Evolutionary conservation across 352 stramenopile species (phyloP).

Genomic region (Phytopythium boreale): DNA sequence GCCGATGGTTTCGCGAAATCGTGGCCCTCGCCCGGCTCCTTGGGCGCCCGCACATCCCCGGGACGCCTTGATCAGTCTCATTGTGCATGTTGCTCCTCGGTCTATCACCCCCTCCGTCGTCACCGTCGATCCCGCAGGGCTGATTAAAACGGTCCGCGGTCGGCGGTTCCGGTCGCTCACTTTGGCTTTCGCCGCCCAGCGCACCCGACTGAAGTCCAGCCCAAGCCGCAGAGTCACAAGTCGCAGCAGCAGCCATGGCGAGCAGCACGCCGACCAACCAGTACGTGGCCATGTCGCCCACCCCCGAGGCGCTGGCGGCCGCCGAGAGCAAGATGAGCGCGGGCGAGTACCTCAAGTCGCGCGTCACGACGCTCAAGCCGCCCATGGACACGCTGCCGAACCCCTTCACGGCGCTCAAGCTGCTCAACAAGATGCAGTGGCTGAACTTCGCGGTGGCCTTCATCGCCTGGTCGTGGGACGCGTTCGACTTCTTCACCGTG

Average conservation of each 20-base stretch:
- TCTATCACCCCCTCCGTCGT: too few relatives aligned
- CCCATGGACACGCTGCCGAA: conserved; percentile 23
- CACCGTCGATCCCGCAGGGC: too few relatives aligned
- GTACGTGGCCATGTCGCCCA: conserved; percentile 8
- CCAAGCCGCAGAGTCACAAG: background rate
- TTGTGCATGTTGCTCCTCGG: too few relatives aligned
- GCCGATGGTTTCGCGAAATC: background rate
- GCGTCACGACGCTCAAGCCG: conserved; percentile 36
- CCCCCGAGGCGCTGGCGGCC: conserved; percentile 5
- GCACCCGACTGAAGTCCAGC: background rate
- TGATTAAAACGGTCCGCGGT: background rate
- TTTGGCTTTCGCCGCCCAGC: background rate
- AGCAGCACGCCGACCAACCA: background rate
- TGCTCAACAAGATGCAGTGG: conserved; percentile 31
- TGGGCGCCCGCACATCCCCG: too few relatives aligned
- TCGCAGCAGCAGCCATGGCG: background rate
- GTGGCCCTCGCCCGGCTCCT: background rate
- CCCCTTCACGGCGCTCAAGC: conserved; percentile 19
- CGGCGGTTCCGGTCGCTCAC: background rate
- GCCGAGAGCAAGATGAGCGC: conserved; percentile 18
- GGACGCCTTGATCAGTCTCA: too few relatives aligned
- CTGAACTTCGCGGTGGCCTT: conserved; percentile 33
- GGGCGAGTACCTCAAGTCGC: conserved; percentile 30
- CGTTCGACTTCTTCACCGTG: conserved; percentile 58
- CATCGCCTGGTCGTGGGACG: conserved; percentile 40